Base-by-base conservation (phyloP, 306 rosid genomes). In the Canavalia ensiformis region DNA sequence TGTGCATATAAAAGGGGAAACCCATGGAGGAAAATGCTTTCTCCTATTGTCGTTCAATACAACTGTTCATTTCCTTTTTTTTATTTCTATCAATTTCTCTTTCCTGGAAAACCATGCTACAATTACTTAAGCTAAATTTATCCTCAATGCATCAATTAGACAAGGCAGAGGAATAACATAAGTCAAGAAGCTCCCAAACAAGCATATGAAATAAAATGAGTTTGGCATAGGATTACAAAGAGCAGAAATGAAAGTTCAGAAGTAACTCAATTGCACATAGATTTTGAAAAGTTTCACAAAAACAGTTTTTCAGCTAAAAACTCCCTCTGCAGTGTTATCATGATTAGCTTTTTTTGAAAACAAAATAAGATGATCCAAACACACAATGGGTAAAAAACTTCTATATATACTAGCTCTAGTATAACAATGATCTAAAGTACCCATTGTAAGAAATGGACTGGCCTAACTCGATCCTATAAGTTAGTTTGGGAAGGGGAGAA, bases 151-250 rank as follows among this genome's bases (percentile, higher is more conserved):
- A 66, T 47, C 77, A 66, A 66, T 39, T 66, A 41, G 79, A 74
- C 47, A 73, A 49, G 68, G 37, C 57, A 66, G 46, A 25, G 13
- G 71, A 47, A 37, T 54, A 57, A 34, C 13, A 1, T 33, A 66
- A 57, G 75, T 56, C 67, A 80, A 45, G 47, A 52, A 83, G 56
- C 29, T 46, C 55, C 45, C 49, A 29, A 49, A 59, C 84, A 66
- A 47, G 30, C 55, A 56, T 18, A 33, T 7, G 29, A 79, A 71
- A 70, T 33, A 70, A 68, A 30, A 9, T 68, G 8, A 80, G 78
- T 34, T 41, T 35, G 5, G 42, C 45, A 25, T 35, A 58, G 52
- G 29, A 69, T 33, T 2, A 13, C 6, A 76, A 60, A 55, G 18
- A 25, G 47, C 3, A 34, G 42, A 49, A 51, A 33, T 51, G 46